Base-by-base conservation (phyloP, 768 basidiomycete genomes). In the Boletus fagicola region DNA sequence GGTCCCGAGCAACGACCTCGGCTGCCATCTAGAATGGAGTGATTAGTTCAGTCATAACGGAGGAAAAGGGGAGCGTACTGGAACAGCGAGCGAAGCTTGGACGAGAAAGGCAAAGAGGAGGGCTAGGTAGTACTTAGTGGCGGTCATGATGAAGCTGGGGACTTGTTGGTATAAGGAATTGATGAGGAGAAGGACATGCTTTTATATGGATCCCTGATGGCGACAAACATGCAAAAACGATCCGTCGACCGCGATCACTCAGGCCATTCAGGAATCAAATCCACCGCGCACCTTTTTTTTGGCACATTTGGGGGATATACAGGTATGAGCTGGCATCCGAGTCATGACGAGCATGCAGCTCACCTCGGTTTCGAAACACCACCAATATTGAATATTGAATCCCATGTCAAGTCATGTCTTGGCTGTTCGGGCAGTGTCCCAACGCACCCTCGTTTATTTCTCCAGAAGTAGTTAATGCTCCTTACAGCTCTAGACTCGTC, bases 21-120 rank as follows among this genome's bases (percentile, higher is more conserved):
- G 36, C 56, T 49, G 51, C 59, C 7, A 9, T 9, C 68, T 70
- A 11, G 1, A 36, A 43, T 5, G 40, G 12, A 22, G 8, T 0
- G 2, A 22, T 70, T 8, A 60, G 63, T 28, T 26, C 5, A n/a
- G 30, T 18, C 11, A 54, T 15, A 15, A 30, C 15, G 7, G 5
- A n/a, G 22, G 22, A 20, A 3, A 18, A 39, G 18, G 24, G 33
- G 13, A 33, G 33, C 62, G 28, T 31, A 72, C 70, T 2, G 70
- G 70, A 18, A 47, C 1, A 6, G 70, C 66, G 8, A 68, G 13
- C 0, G 70, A 65, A 22, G 63, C 7, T 16, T 61, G 68, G 24
- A 60, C 16, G 16, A 70, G 39, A 38, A 56, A 61, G 22, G 58
- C 54, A 22, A 70, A 42, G 38, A 70, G 26, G 56, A 72, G 15